Conservation (phyloP, 345 rosid species). For the Stellera chamaejasme region DNA sequence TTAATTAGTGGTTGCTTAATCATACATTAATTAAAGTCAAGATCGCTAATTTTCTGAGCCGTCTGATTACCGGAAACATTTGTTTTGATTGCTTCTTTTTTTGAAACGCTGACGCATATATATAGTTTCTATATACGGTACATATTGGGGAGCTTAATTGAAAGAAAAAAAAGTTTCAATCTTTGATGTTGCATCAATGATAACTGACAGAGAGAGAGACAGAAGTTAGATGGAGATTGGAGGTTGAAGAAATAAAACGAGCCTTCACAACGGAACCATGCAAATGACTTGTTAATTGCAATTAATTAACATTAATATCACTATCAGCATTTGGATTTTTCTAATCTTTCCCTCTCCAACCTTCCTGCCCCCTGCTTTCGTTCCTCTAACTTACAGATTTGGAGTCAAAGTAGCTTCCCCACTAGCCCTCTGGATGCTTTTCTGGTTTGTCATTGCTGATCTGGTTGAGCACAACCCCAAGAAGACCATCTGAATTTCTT, state of each 20-base stretch:
- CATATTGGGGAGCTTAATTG: too few relatives aligned
- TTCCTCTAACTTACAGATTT: conserved; percentile 20
- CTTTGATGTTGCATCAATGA: conserved; percentile 33
- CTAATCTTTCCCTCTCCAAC: conserved; percentile 16
- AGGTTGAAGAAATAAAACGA: conserved; percentile 14
- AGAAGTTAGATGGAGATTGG: conserved; percentile 22
- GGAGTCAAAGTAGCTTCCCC: conserved; percentile 40
- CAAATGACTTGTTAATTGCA: conserved; percentile 7
- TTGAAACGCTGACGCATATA: too few relatives aligned
- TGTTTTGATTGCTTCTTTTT: too few relatives aligned
- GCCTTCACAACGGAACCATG: conserved; percentile 21
- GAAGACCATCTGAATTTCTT: conserved; percentile 1
- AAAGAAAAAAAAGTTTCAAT: not conserved
- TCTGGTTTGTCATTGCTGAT: not conserved
- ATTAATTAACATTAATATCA: conserved; percentile 16
- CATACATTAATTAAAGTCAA: too few relatives aligned
- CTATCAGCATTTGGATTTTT: conserved; percentile 25
- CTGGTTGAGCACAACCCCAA: not conserved
- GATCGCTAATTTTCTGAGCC: too few relatives aligned
- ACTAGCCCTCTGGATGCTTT: conserved; percentile 7
- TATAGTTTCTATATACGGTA: too few relatives aligned
- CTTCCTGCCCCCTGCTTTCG: conserved; percentile 16
- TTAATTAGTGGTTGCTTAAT: too few relatives aligned
- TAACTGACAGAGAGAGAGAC: conserved; percentile 51
- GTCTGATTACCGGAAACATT: too few relatives aligned